Base-by-base conservation (phyloP, 1,284 basidiomycete genomes). In the Kalmanozyma brasiliensis region DNA sequence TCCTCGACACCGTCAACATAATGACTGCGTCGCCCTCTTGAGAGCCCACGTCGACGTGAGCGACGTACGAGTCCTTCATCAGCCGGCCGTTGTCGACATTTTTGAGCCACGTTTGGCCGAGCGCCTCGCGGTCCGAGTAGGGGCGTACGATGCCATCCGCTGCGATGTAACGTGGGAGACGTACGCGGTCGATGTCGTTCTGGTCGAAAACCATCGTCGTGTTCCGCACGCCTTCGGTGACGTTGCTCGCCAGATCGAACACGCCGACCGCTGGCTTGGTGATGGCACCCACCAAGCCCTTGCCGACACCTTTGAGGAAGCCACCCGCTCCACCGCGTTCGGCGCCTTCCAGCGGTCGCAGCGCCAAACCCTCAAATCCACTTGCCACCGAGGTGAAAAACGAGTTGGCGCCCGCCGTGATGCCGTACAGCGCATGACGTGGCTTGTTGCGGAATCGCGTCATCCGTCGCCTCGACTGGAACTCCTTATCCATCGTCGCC, bases 151-250 rank as follows among this genome's bases (percentile, higher is more conserved):
- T 75, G 42, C 73, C 70, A 37, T 82, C 80, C 34, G 36, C 42
- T 2, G 94, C 89, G 40, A 94, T 88, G 74, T 91, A 91, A 49
- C 96, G 88, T 24, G 96, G 95, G 87, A 93, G 83, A 74, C 96
- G 87, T 22, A 92, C 88, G 17, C 94, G 89, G 77, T 98, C 95
- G 53, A 94, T 88, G 48, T 91, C 90, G 42, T 91, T 91, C 69
- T 89, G 91, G 80, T 98, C 96, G 73, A 98, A 98, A 1, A 98
- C 95, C 3, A 93, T 98, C 0, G 96, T 98, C 0, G 96, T 98
- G 80, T 99, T 99, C 36, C 96, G 88, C 72, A 67, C 77, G 86
- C 94, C 94, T 86, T 97, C 95, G n/a, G 91, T 90, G 23, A 98
- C 89, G 77, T 95, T 98, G 26, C 94, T 91, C 4, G 94, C 91